These are phyloP conservation scores for Drosera capensis DNA, from an alignment of 148 eudicot species.

Conservation along the genomic window DNA sequence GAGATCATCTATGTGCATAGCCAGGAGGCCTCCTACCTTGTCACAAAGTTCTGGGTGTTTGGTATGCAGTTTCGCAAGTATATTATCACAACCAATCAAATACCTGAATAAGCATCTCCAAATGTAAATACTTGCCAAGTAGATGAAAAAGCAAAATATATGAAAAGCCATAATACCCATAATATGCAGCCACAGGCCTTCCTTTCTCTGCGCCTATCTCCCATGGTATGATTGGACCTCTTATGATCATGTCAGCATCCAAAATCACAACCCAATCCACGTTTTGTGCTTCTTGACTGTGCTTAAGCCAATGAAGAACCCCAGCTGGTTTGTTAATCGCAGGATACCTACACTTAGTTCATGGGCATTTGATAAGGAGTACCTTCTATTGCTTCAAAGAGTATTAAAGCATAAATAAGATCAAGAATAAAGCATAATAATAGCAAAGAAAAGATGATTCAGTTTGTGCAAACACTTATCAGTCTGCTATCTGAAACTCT, in stretches of 20 bases:
- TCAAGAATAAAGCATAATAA: background rate
- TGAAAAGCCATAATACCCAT: conserved; percentile 47
- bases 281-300: conserved; percentile 71
- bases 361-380: background rate
- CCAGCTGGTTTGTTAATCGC: conserved; percentile 96
- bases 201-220: conserved; percentile 90
- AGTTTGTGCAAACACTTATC: no score
- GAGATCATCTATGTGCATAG: conserved; percentile 91
- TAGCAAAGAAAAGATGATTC: background rate
- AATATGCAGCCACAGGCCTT: conserved; percentile 81
- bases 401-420: background rate
- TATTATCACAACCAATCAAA: conserved; percentile 85
- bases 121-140: background rate
- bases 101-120: conserved; percentile 35
- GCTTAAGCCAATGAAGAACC: conserved; percentile 73
- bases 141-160: background rate
- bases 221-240: conserved; percentile 96
- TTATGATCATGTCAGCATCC: conserved; percentile 87
- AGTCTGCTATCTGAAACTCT: no score
- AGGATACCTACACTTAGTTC: conserved; percentile 57
- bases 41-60: conserved; percentile 81
- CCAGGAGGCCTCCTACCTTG: conserved; percentile 91
- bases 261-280: conserved; percentile 94
- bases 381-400: background rate
- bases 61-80: conserved; percentile 89